phyloP scores from a whole-genome alignment of 1,284 basidiomycete genomes.

The Rhodotorula sp. region DNA sequence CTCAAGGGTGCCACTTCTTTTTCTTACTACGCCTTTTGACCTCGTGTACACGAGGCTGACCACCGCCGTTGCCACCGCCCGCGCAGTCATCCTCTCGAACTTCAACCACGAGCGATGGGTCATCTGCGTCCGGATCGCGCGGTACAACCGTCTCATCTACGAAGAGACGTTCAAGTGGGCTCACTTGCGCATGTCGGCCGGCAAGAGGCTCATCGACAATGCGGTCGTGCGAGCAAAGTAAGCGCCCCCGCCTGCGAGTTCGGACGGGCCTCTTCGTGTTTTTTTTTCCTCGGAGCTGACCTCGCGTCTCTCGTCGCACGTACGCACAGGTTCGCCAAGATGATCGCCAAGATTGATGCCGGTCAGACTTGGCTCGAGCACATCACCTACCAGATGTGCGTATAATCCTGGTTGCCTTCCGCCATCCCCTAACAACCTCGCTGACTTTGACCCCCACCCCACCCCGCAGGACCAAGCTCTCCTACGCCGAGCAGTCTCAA shows the following conservation, averaged over 20 bases:
- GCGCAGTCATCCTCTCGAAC: slow-evolving; percentile 25
- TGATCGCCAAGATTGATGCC: slow-evolving; percentile 41
- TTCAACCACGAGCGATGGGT: slow-evolving; percentile 52
- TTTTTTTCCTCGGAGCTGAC: not conserved
- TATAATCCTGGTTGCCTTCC: not conserved
- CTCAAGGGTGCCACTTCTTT: slow-evolving; percentile 44
- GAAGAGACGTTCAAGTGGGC: slow-evolving; percentile 44
- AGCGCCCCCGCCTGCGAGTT: too few relatives aligned
- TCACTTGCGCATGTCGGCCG: slow-evolving; percentile 42
- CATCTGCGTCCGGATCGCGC: slow-evolving; percentile 50
- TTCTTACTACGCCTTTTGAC: slow-evolving; percentile 18
- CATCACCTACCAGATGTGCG: slow-evolving; percentile 37
- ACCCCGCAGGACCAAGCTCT: slow-evolving; percentile 39
- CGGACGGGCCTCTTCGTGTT: too few relatives aligned
- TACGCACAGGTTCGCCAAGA: slow-evolving; percentile 36
- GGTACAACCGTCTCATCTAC: slow-evolving; percentile 35
- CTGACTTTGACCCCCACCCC: not conserved
- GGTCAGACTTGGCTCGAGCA: slow-evolving; percentile 42
- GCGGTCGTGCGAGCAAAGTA: slow-evolving; percentile 49
- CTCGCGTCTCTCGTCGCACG: not conserved
- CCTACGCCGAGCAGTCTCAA: slow-evolving; percentile 40
- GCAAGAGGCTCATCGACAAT: slow-evolving; percentile 48
- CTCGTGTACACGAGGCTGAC: not conserved
- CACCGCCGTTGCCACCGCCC: not conserved
- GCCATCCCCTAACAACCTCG: not conserved